Percentiles rank a stretch among this genome's conserved stretches.
Evolutionary conservation across 768 basidiomycete genomes (phyloP).

Genomic region (Pleurotus tuber-regium): DNA sequence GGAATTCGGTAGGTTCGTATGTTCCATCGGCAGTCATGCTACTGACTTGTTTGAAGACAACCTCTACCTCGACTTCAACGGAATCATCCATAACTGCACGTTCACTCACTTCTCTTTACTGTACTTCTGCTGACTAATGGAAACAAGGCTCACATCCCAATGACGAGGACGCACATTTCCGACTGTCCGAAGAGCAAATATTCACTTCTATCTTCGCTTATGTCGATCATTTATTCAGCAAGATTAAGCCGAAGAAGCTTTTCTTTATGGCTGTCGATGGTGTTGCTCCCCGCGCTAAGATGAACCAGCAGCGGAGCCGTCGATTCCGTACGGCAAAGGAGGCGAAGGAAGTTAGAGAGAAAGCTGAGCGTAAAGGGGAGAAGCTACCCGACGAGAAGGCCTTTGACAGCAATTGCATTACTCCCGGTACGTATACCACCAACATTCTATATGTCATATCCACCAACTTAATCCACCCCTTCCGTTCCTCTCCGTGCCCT

Average conservation of each 20-base stretch:
- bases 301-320: slow-evolving; percentile 96
- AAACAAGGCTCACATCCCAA: slow-evolving; percentile 95
- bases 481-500: too few species aligned
- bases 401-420: slow-evolving; percentile 98
- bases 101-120: slow-evolving; percentile 18
- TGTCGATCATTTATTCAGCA: slow-evolving; percentile 93
- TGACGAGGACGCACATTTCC: slow-evolving; percentile 93
- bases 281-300: slow-evolving; percentile 95
- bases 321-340: slow-evolving; percentile 95
- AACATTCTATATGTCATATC: not conserved
- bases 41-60: slow-evolving; percentile 54
- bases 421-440: slow-evolving; percentile 66
- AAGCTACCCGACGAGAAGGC: slow-evolving; percentile 90
- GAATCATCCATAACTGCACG: slow-evolving; percentile 82
- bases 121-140: too few species aligned
- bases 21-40: not conserved
- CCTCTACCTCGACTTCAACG: slow-evolving; percentile 93
- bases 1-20: slow-evolving; percentile 73
- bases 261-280: slow-evolving; percentile 99
- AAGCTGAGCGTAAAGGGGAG: slow-evolving; percentile 87
- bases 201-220: slow-evolving; percentile 96
- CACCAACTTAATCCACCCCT: not conserved
- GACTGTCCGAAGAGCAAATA: slow-evolving; percentile 95
- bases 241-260: slow-evolving; percentile 96
- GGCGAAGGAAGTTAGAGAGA: slow-evolving; percentile 81